These are phyloP conservation scores for Termitomyces bulborhizus DNA, from an alignment of 768 basidiomycete genomes.

Conservation along the genomic window DNA sequence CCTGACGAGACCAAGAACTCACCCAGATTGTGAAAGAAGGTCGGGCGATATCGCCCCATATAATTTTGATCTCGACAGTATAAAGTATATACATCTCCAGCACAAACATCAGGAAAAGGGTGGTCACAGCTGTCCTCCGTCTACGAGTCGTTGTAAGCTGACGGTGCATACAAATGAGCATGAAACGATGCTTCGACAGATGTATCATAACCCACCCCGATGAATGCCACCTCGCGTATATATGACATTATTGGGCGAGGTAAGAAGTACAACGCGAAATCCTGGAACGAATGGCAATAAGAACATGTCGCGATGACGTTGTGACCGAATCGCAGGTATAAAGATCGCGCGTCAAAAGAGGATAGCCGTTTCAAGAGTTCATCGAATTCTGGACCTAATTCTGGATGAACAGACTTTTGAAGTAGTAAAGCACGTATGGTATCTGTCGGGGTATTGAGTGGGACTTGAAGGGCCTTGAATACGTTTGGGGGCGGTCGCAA, in stretches of 20 bases:
- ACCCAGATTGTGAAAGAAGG: constrained; percentile 26
- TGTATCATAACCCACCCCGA: constrained; percentile 34
- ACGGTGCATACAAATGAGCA: constrained; percentile 17
- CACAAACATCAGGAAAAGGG: constrained; percentile 41
- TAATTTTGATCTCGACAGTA: constrained; percentile 42
- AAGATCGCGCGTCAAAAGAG: constrained; percentile 48
- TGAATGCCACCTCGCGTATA: constrained; percentile 46
- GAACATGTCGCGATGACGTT: constrained; percentile 53
- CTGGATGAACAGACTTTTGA: constrained; percentile 30
- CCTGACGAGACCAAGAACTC: constrained; percentile 9
- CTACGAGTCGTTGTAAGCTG: constrained; percentile 20
- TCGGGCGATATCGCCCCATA: constrained; percentile 18
- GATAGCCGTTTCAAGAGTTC: constrained; percentile 48
- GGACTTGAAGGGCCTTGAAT: constrained; percentile 48
- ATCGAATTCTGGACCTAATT: constrained; percentile 43
- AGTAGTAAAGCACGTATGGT: constrained; percentile 41
- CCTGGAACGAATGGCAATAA: constrained; percentile 56
- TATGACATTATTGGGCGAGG: constrained; percentile 54
- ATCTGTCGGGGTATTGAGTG: constrained; percentile 50
- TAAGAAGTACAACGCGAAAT: constrained; percentile 55
- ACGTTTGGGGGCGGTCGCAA: constrained; percentile 54
- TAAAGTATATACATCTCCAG: constrained; percentile 49
- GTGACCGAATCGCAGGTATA: constrained; percentile 69
- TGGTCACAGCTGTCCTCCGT: constrained; percentile 40
- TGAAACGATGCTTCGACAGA: neutral